These are phyloP conservation scores for Coniochaeta sp. DNA, from an alignment of 2,329 filamentous ascomycete species.

Conservation along the genomic window DNA sequence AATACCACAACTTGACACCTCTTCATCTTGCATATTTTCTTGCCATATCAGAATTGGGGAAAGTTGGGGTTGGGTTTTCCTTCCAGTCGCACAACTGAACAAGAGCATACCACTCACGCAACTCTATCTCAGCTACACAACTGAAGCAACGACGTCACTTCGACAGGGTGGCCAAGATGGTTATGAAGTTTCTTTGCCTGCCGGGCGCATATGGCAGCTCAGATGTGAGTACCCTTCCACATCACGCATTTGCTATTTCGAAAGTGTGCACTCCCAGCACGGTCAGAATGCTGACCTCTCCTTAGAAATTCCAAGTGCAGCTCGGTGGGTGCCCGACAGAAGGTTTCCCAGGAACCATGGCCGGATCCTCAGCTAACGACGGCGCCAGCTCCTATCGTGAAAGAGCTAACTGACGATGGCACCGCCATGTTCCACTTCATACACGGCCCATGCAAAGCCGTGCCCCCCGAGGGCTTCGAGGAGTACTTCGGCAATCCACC, in stretches of 20 bases:
- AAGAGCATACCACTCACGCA: background rate
- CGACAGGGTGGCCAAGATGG: constrained; percentile 15
- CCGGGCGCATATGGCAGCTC: constrained; percentile 52
- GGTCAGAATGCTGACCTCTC: constrained; percentile 4
- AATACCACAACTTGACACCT: too few species aligned
- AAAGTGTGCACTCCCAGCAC: too few species aligned
- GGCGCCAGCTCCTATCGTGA: constrained; percentile 37
- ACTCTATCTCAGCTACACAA: background rate
- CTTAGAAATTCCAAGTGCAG: constrained; percentile 49
- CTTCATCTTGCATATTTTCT: background rate
- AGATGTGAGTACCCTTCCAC: constrained; percentile 35
- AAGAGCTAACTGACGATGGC: constrained; percentile 36
- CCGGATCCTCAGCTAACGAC: background rate
- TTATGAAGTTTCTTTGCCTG: constrained; percentile 50
- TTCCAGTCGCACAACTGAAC: background rate
- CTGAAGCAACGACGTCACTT: background rate
- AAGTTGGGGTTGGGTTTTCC: background rate
- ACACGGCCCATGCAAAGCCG: constrained; percentile 40
- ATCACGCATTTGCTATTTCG: background rate
- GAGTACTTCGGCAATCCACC: constrained; percentile 50
- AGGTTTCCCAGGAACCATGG: background rate
- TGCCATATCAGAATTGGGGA: too few species aligned
- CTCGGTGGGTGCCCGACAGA: constrained; percentile 27
- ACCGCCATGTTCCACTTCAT: constrained; percentile 44
- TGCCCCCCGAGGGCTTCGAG: constrained; percentile 46